These are phyloP conservation scores for Zygnema circumcarinatum DNA, from an alignment of 139 green algal species.

Conservation along the genomic window DNA sequence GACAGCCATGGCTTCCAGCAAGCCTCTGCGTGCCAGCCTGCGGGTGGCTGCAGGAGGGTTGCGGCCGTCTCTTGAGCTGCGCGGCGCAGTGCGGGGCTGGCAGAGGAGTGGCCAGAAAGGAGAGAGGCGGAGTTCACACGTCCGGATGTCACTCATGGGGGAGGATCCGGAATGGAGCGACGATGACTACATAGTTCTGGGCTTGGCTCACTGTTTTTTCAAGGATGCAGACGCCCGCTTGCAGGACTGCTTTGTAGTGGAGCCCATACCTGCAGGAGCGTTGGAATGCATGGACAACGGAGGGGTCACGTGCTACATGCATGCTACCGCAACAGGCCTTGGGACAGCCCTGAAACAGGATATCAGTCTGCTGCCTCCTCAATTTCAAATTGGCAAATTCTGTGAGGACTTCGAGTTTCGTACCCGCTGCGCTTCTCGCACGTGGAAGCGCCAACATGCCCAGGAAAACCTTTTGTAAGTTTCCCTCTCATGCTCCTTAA, in stretches of 20 bases:
- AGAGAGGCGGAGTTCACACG: too few relatives aligned
- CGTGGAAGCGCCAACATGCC: constrained; percentile 83
- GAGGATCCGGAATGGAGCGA: constrained; percentile 48
- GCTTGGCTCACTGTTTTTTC: constrained; percentile 86
- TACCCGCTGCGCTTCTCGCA: constrained; percentile 76
- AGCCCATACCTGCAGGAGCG: constrained; percentile 80
- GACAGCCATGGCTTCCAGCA: too few relatives aligned
- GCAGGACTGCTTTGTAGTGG: constrained; percentile 76
- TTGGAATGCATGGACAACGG: constrained; percentile 86
- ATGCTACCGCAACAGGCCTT: constrained; percentile 72
- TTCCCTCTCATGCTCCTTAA: too few relatives aligned
- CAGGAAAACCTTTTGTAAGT: constrained; percentile 71
- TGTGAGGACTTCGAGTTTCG: constrained; percentile 82
- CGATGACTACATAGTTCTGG: constrained; percentile 61
- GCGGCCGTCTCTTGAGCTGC: too few relatives aligned
- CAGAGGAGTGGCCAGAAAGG: too few relatives aligned
- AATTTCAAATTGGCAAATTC: constrained; percentile 72
- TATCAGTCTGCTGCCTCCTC: constrained; percentile 67
- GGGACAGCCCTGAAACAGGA: constrained; percentile 69
- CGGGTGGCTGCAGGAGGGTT: too few relatives aligned
- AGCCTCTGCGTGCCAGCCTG: too few relatives aligned
- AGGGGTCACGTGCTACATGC: constrained; percentile 80
- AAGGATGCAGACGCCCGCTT: constrained; percentile 79
- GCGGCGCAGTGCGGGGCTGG: too few relatives aligned
- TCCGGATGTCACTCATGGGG: constrained; percentile 15